Evolutionary conservation across 225 moss, liverwort and hornwort genomes (phyloP).

Genomic region (Takakia lepidozioides): DNA sequence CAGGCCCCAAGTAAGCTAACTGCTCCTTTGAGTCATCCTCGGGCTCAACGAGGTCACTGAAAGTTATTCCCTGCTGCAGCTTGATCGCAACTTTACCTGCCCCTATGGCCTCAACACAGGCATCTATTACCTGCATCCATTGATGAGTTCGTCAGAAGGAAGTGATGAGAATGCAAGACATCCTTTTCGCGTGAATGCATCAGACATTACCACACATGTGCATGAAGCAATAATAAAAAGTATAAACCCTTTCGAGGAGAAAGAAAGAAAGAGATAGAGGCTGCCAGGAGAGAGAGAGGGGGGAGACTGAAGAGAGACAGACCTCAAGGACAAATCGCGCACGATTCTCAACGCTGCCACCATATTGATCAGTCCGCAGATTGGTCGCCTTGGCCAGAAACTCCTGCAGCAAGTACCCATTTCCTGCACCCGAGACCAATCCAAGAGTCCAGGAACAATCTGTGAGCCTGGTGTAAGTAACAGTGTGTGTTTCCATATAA

Average conservation of each 20-base stretch:
- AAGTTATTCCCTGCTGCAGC: constrained; percentile 49
- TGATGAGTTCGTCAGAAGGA: too few relatives aligned
- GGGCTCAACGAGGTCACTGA: constrained; percentile 40
- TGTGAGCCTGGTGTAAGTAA: too few relatives aligned
- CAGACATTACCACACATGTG: too few relatives aligned
- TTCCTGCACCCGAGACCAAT: constrained; percentile 11
- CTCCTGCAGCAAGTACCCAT: constrained; percentile 42
- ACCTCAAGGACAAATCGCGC: constrained; percentile 39
- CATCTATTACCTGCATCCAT: constrained; percentile 27
- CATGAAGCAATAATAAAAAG: too few relatives aligned
- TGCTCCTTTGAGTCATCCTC: constrained; percentile 38
- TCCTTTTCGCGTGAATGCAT: too few relatives aligned
- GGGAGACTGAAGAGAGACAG: too few relatives aligned
- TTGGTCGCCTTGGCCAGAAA: constrained; percentile 32
- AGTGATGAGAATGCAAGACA: too few relatives aligned
- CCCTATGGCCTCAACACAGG: constrained; percentile 31
- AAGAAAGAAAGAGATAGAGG: too few relatives aligned
- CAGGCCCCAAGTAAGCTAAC: constrained; percentile 42
- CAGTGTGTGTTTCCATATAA: too few relatives aligned
- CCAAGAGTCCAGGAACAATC: too few relatives aligned
- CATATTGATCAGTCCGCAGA: constrained; percentile 39
- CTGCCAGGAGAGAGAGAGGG: too few relatives aligned
- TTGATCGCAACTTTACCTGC: constrained; percentile 42
- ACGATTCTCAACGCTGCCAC: constrained; percentile 46
- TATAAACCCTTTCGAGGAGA: too few relatives aligned